These are phyloP conservation scores for Stagonosporopsis tanaceti DNA, from an alignment of 2,329 filamentous ascomycete species.

Conservation along the genomic window DNA sequence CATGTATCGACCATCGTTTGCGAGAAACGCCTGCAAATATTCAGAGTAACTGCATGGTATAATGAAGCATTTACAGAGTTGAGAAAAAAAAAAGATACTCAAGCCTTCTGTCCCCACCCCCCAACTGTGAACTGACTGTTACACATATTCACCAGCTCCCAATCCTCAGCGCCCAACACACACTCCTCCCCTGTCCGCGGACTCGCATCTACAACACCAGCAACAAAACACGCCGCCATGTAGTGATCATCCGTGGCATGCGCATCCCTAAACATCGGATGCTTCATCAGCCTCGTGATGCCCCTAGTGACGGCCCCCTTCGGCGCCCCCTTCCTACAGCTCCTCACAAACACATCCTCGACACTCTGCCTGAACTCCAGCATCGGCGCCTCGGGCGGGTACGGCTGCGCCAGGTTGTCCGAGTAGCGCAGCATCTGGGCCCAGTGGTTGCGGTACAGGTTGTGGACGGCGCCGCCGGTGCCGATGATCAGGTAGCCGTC, in stretches of 20 bases:
- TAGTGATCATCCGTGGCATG: constrained; percentile 76
- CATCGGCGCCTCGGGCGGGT: constrained; percentile 66
- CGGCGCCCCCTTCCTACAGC: constrained; percentile 57
- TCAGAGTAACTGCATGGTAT: background rate
- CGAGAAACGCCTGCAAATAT: background rate
- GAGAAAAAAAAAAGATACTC: background rate
- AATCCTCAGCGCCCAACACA: constrained; percentile 41
- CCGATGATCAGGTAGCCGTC: constrained; percentile 66
- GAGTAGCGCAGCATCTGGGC: constrained; percentile 68
- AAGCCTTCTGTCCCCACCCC: constrained; percentile 25
- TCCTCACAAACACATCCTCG: constrained; percentile 65
- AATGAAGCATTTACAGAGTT: background rate
- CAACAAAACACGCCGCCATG: constrained; percentile 70
- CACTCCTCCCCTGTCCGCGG: constrained; percentile 31
- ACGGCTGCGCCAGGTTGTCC: constrained; percentile 69
- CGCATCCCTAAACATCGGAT: constrained; percentile 70
- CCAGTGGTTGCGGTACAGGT: constrained; percentile 74
- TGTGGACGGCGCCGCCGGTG: constrained; percentile 72
- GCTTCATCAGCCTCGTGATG: constrained; percentile 71
- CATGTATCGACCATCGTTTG: too few relatives aligned
- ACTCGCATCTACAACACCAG: constrained; percentile 55
- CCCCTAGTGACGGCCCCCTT: constrained; percentile 57
- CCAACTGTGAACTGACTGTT: constrained; percentile 46
- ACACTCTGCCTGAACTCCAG: constrained; percentile 72
- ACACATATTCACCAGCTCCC: constrained; percentile 47